Conservation (phyloP, 768 basidiomycete genomes). For the Kwoniella dendrophila region DNA sequence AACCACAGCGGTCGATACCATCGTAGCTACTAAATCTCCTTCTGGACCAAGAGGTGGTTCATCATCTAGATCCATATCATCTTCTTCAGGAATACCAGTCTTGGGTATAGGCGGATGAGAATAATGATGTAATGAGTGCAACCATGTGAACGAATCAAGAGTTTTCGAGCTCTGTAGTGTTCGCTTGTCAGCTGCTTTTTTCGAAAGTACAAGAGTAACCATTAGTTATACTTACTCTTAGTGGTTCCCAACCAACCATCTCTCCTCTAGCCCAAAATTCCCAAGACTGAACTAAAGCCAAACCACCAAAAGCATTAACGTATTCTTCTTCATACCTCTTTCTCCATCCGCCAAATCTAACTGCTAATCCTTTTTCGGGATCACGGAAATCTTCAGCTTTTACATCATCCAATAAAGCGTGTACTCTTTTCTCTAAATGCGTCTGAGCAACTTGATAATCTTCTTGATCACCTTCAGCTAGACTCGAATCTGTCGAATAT, state of each 20-base stretch:
- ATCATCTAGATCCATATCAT: slow-evolving; percentile 57
- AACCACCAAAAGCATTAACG: slow-evolving; percentile 81
- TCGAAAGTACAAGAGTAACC: neutral
- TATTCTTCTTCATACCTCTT: slow-evolving; percentile 77
- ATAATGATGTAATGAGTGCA: slow-evolving; percentile 73
- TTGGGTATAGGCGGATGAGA: slow-evolving; percentile 53
- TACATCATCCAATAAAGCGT: slow-evolving; percentile 75
- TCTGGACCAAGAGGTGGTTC: slow-evolving; percentile 73
- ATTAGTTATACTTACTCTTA: slow-evolving; percentile 63
- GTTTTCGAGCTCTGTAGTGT: slow-evolving; percentile 11
- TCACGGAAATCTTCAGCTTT: slow-evolving; percentile 79
- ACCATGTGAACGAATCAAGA: slow-evolving; percentile 84
- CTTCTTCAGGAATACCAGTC: slow-evolving; percentile 39
- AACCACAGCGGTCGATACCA: slow-evolving; percentile 80
- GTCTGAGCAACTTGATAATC: slow-evolving; percentile 70
- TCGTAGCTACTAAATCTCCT: slow-evolving; percentile 81
- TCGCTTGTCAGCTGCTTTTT: neutral
- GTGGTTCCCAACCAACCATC: slow-evolving; percentile 81
- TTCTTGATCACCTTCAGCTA: slow-evolving; percentile 67
- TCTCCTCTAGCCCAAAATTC: slow-evolving; percentile 93
- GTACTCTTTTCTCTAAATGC: slow-evolving; percentile 62
- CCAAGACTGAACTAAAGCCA: slow-evolving; percentile 85
- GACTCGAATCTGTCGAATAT: slow-evolving; percentile 79
- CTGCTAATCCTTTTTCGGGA: slow-evolving; percentile 70
- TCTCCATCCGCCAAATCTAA: slow-evolving; percentile 72